Conservation (phyloP, 2,329 filamentous ascomycete genomes). For the Diplocarpon rosae region DNA sequence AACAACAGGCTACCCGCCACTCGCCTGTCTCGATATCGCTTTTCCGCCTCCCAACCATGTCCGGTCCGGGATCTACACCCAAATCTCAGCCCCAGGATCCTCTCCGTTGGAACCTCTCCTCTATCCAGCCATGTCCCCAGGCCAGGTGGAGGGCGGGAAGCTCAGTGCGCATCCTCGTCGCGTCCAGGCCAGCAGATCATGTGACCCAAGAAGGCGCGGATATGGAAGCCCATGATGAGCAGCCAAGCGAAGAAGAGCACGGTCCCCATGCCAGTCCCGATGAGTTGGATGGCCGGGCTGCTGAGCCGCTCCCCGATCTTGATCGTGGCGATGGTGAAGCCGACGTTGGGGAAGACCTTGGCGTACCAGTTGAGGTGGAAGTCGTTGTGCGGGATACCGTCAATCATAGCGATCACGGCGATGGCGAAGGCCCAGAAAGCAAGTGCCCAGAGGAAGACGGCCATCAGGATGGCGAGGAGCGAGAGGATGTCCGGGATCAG, state of each 20-base stretch:
- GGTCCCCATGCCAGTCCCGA: conserved; percentile 29
- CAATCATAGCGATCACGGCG: conserved; percentile 27
- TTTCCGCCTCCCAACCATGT: too few species aligned
- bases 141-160: neutral
- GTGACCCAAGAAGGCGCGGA: conserved; percentile 21
- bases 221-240: conserved; percentile 20
- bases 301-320: conserved; percentile 38
- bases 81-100: too few species aligned
- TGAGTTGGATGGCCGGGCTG: conserved; percentile 33
- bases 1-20: too few species aligned
- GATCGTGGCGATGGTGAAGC: conserved; percentile 46
- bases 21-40: too few species aligned
- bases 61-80: too few species aligned
- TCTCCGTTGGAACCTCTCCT: too few species aligned
- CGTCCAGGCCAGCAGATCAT: conserved; percentile 26
- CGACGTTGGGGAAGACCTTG: conserved; percentile 49
- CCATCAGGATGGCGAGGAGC: conserved; percentile 30
- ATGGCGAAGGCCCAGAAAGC: conserved; percentile 42
- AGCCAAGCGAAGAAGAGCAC: conserved; percentile 35
- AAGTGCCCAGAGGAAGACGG: conserved; percentile 53
- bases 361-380: conserved; percentile 56
- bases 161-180: conserved; percentile 26
- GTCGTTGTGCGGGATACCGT: conserved; percentile 34
- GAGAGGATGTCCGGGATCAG: conserved; percentile 25
- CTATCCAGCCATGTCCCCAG: too few species aligned